phyloP scores from a whole-genome alignment of 192 early-diverging fungal species.

The Piromyces sp. region DNA sequence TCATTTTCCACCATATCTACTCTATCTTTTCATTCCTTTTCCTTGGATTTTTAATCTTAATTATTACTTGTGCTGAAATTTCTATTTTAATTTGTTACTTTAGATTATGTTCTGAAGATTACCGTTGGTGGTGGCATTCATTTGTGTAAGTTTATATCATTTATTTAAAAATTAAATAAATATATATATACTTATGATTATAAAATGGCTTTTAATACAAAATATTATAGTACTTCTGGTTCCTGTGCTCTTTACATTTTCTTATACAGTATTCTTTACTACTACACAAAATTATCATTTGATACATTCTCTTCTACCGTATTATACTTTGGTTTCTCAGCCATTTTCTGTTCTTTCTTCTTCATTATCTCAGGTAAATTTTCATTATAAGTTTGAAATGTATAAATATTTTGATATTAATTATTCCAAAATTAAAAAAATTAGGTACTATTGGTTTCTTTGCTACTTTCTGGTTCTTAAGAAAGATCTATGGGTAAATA shows the following conservation, averaged over 20 bases:
- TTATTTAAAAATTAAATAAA: too few relatives aligned
- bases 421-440: too few relatives aligned
- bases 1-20: constrained; percentile 82
- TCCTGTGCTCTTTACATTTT: constrained; percentile 64
- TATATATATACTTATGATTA: too few relatives aligned
- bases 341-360: constrained; percentile 20
- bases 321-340: constrained; percentile 54
- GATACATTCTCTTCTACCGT: constrained; percentile 45
- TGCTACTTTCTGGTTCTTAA: constrained; percentile 52
- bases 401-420: too few relatives aligned
- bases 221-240: constrained; percentile 23
- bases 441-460: constrained; percentile 59
- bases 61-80: constrained; percentile 44
- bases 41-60: constrained; percentile 32
- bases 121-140: constrained; percentile 85
- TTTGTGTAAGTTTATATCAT: constrained; percentile 38
- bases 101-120: constrained; percentile 50
- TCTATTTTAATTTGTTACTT: constrained; percentile 53
- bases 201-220: too few relatives aligned
- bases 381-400: too few relatives aligned
- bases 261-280: constrained; percentile 59
- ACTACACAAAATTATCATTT: constrained; percentile 43
- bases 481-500: constrained; percentile 38
- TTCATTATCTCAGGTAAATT: not conserved
- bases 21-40: constrained; percentile 42